phyloP scores from a whole-genome alignment of 495 filamentous ascomycete species.

The Trichoderma erinaceum region DNA sequence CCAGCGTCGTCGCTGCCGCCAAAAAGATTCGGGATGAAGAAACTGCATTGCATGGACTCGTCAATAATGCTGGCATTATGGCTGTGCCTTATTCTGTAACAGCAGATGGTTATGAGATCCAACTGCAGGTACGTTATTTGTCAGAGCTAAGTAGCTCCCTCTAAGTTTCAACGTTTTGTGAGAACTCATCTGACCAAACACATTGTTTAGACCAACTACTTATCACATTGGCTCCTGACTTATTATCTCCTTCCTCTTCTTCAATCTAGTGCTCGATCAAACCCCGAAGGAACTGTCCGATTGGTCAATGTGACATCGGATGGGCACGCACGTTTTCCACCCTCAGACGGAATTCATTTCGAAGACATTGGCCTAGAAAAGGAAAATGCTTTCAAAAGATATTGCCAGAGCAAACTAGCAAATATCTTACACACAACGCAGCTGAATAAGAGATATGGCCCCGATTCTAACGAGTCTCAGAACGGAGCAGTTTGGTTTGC shows the following conservation, averaged over 20 bases:
- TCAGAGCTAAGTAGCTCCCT: not conserved
- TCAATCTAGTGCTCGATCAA: slow-evolving; percentile 23
- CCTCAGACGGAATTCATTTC: slow-evolving; percentile 34
- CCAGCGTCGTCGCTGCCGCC: slow-evolving; percentile 20
- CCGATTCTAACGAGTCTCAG: slow-evolving; percentile 21
- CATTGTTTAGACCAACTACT: slow-evolving; percentile 36
- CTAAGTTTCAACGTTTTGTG: not conserved
- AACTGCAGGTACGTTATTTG: slow-evolving; percentile 28
- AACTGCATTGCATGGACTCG: slow-evolving; percentile 26
- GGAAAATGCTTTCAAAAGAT: slow-evolving; percentile 17
- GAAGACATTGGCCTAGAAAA: slow-evolving; percentile 22
- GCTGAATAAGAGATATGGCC: slow-evolving; percentile 32
- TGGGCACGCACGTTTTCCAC: slow-evolving; percentile 28
- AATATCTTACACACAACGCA: slow-evolving; percentile 29
- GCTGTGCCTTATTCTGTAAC: slow-evolving; percentile 28
- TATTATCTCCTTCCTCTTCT: slow-evolving; percentile 35
- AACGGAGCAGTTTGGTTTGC: slow-evolving; percentile 35
- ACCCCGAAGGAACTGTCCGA: slow-evolving; percentile 28
- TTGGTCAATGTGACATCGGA: slow-evolving; percentile 36
- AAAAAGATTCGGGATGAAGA: slow-evolving; percentile 16
- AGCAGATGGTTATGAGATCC: slow-evolving; percentile 43
- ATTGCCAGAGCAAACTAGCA: slow-evolving; percentile 23
- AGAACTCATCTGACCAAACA: not conserved
- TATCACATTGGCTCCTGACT: slow-evolving; percentile 41
- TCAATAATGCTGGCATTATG: slow-evolving; percentile 34